A percentile compares a stretch with the other conserved stretches of the same genome.
Conservation (phyloP, 2,329 filamentous ascomycete genomes). For the Hypomyces perniciosus region DNA sequence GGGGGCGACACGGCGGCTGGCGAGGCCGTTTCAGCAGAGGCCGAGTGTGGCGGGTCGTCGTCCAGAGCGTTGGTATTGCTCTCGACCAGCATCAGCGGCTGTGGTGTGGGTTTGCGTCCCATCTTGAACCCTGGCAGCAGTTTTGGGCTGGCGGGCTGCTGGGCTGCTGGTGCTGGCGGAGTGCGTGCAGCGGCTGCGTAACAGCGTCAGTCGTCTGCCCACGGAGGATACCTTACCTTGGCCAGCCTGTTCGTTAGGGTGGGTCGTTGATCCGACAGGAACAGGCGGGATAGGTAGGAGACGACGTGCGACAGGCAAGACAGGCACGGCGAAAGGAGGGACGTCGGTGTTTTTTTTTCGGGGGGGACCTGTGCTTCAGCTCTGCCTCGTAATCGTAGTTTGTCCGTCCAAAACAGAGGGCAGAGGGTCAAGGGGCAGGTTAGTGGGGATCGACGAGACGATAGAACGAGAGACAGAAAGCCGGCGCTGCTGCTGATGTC, state of each 20-base stretch:
- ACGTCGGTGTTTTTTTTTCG: neutral
- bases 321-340: neutral
- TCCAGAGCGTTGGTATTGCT: slow-evolving; percentile 26
- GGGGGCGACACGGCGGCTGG: slow-evolving; percentile 25
- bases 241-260: slow-evolving; percentile 1
- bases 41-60: slow-evolving; percentile 19
- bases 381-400: neutral
- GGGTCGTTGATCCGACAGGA: slow-evolving; percentile 1
- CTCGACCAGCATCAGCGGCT: slow-evolving; percentile 49
- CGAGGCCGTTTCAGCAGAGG: slow-evolving; percentile 24
- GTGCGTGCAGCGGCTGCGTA: slow-evolving; percentile 6
- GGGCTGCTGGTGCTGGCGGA: neutral
- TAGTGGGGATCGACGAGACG: neutral
- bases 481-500: neutral
- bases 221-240: slow-evolving; percentile 9
- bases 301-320: neutral
- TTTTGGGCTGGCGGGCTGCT: neutral
- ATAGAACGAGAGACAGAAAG: neutral
- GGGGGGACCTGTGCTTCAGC: slow-evolving; percentile 1
- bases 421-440: neutral
- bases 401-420: neutral
- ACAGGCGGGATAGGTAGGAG: neutral
- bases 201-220: slow-evolving; percentile 6
- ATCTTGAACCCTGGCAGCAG: slow-evolving; percentile 27
- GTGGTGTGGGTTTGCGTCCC: slow-evolving; percentile 54